These are phyloP conservation scores for Sambucus nigra DNA, from an alignment of 129 eudicot genomes.

Conservation along the genomic window DNA sequence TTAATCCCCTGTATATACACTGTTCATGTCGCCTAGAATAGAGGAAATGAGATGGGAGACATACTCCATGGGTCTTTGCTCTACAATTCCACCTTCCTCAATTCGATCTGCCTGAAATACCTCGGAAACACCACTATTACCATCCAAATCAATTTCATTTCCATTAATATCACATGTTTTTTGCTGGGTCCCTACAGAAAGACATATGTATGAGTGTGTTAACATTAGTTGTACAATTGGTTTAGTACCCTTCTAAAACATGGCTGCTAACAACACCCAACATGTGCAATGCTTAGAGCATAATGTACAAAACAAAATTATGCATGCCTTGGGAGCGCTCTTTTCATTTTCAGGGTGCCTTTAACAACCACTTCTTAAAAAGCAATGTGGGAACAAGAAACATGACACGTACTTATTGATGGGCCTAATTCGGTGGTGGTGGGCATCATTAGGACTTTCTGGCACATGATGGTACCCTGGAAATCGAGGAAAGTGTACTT, in stretches of 20 bases:
- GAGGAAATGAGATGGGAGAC: slow-evolving; percentile 10
- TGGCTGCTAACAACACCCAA: too few species aligned
- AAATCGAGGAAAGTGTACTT: slow-evolving; percentile 65
- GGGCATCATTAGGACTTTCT: slow-evolving; percentile 36
- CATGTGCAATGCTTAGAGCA: too few species aligned
- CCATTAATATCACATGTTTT: slow-evolving; percentile 10
- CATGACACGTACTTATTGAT: slow-evolving; percentile 26
- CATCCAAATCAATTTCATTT: slow-evolving; percentile 27
- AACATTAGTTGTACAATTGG: neutral
- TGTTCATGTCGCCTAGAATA: neutral
- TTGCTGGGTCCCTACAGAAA: slow-evolving; percentile 19
- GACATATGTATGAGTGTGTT: neutral
- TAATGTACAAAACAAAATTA: too few species aligned
- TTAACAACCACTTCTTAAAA: too few species aligned
- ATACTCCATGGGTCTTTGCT: slow-evolving; percentile 37
- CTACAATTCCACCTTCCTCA: slow-evolving; percentile 31
- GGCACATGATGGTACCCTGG: slow-evolving; percentile 85
- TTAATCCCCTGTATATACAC: too few species aligned
- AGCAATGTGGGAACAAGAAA: too few species aligned
- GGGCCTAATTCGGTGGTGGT: slow-evolving; percentile 18
- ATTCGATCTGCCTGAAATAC: slow-evolving; percentile 39
- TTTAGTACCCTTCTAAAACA: too few species aligned
- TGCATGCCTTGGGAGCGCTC: too few species aligned
- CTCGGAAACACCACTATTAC: slow-evolving; percentile 35
- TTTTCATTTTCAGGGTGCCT: too few species aligned